Evolutionary conservation across 495 filamentous ascomycete genomes (phyloP).

Genomic region (Aspergillus ellipticus): DNA sequence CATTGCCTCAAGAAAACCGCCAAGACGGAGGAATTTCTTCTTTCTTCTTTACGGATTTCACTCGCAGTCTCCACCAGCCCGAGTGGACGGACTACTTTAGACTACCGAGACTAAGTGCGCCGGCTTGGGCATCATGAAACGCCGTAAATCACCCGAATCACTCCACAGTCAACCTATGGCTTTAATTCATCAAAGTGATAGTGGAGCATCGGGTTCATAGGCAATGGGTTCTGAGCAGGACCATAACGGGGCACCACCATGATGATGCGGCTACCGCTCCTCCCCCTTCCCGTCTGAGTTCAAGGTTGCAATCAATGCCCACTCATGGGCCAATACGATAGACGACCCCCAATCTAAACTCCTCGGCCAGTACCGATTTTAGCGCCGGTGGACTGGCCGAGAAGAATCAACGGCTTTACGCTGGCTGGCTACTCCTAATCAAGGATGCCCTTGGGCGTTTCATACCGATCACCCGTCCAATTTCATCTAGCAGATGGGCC

Average conservation of each 20-base stretch:
- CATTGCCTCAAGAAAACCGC: not conserved
- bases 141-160: constrained; percentile 9
- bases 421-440: not conserved
- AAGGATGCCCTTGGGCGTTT: not conserved
- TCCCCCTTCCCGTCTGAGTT: not conserved
- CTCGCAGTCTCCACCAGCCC: not conserved
- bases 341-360: no score
- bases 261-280: constrained; percentile 2
- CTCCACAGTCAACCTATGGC: not conserved
- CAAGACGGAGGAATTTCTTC: constrained; percentile 20
- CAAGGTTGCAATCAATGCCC: not conserved
- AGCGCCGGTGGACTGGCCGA: not conserved
- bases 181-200: not conserved
- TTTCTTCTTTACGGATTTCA: constrained; percentile 7
- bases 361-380: not conserved
- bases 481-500: not conserved
- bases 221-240: not conserved
- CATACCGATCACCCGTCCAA: not conserved
- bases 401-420: not conserved
- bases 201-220: not conserved
- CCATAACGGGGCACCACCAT: not conserved
- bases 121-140: constrained; percentile 17
- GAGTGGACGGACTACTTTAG: constrained; percentile 3
- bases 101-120: constrained; percentile 6
- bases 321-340: not conserved